Evolutionary conservation across 768 basidiomycete species (phyloP).

Genomic region (Pisolithus microcarpus): DNA sequence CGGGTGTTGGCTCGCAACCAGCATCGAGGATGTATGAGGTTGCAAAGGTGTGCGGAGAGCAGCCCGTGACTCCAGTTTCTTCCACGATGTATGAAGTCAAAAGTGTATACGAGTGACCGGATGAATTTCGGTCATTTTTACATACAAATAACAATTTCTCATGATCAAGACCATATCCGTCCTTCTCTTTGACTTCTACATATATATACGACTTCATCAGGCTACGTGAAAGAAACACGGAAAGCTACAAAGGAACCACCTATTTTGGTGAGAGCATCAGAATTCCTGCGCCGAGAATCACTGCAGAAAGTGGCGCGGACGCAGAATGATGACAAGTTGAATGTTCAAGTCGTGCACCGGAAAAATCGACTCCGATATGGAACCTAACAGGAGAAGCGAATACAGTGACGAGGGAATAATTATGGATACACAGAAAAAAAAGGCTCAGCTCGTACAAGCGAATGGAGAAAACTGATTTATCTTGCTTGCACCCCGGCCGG

Average conservation of each 20-base stretch:
- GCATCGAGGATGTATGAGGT: constrained; percentile 71
- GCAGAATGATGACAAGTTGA: not conserved
- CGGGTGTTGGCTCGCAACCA: constrained; percentile 23
- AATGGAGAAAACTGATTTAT: too few relatives aligned
- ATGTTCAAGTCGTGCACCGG: not conserved
- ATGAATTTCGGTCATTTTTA: not conserved
- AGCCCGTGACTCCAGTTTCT: constrained; percentile 33
- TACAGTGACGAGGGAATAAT: too few relatives aligned
- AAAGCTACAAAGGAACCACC: constrained; percentile 17
- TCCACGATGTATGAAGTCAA: constrained; percentile 64
- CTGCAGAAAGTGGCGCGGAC: not conserved
- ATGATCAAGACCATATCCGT: too few relatives aligned
- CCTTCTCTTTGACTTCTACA: too few relatives aligned
- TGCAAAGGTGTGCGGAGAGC: constrained; percentile 57
- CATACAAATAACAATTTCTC: too few relatives aligned
- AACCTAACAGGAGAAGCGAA: too few relatives aligned
- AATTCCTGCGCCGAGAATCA: not conserved
- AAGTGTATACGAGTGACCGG: constrained; percentile 42
- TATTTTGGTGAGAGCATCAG: constrained; percentile 7
- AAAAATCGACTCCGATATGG: not conserved
- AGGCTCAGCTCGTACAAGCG: too few relatives aligned
- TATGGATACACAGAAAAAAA: too few relatives aligned
- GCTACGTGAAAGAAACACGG: not conserved
- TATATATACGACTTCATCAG: too few relatives aligned
- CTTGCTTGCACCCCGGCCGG: too few relatives aligned